Evolutionary conservation across 2,329 filamentous ascomycete species (phyloP), one percentile per base, ranked within the genome.

Genomic region (Nigrospora sphaerica): DNA sequence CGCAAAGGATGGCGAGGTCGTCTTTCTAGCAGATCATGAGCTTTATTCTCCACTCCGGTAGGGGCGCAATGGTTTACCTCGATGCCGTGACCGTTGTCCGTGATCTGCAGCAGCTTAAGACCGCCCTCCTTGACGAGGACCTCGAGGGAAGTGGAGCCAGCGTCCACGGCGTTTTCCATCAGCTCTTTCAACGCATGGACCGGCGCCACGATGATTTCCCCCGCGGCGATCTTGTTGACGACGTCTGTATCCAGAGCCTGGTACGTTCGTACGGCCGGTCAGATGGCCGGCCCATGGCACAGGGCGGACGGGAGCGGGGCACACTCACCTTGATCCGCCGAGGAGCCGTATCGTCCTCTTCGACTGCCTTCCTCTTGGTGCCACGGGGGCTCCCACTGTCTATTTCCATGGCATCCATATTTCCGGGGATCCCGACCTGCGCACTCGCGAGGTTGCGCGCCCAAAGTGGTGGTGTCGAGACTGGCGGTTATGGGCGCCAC

Each of bases 161-260:
- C 93, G 68, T 98, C 95, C 14, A 98, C 90, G 4, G 93, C 86
- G 58, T 98, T 98, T 64, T 98, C 93, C 12, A 98, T 90, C 42
- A 98, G 73, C 64, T 98, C 93, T 67, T 98, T 98, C 47, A 98
- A 68, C 3, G 95, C 93, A 65, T 98, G 89, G 28, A 96, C 90
- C 0, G 93, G 95, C 2, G 93, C 92, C 42, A 98, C 90, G 50
- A 98, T 98, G 58, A 98, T 98, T 66, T 98, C 93, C 17, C 93
- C 93, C 0, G 93, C 93, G 1, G 93, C 93, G 55, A 98, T 98
- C 66, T 97, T 98, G 73, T 97, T 98, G 54, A 98, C 87, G 18
- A 98, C 93, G 69, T 93, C 86, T 52, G 87, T 83, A 59, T 95
- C 88, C 23, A 98, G 78, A 13, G 92, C 86, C 83, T 95, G n/a